Base-by-base conservation (phyloP, 2,329 filamentous ascomycete genomes). In the Talaromyces verruculosus region DNA sequence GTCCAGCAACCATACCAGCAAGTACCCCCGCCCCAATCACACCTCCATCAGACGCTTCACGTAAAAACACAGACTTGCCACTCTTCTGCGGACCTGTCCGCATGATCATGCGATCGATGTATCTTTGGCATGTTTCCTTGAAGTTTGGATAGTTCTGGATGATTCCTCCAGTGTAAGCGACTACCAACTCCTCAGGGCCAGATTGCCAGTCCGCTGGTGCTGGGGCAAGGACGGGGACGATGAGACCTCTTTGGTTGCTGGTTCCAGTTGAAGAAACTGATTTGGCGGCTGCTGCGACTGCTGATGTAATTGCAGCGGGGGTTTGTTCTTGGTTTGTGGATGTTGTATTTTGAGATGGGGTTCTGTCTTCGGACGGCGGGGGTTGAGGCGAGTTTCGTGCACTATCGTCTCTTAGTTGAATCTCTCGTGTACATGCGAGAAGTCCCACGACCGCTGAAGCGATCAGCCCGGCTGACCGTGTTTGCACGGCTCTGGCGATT, bases 91-190 rank as follows among this genome's bases (percentile, higher is more conserved):
- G 79, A 22, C 79, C 78, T 22, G 78, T 80, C 39, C 78, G 73
- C 78, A 81, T 80, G 22, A 85, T 80, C 15, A 85, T 74, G 4
- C 79, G 77, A 67, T 92, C 87, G 60, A 93, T 82, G 72, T 90
- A 90, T 15, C 78, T 72, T 75, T 93, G 90, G 69, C 89, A 92
- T 71, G 90, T 89, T 53, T 81, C 78, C 49, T 91, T 81, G 76
- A 91, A 93, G 70, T 90, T 85, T 58, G 91, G 90, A 72, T 92
- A 92, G 72, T 91, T 87, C n/a, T 88, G 86, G 67, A 93, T 93
- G 72, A 91, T 92, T 6, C 90, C 89, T 37, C 91, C 91, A 0
- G 91, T 92, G 73, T 92, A 93, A 0, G 91, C 91, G 25, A 93
- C 89, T 1, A 91, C 88, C 35, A 94, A 76, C 70, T 91, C 88